Conservation (phyloP, 2,329 filamentous ascomycete genomes). For the Nothopassalora personata region DNA sequence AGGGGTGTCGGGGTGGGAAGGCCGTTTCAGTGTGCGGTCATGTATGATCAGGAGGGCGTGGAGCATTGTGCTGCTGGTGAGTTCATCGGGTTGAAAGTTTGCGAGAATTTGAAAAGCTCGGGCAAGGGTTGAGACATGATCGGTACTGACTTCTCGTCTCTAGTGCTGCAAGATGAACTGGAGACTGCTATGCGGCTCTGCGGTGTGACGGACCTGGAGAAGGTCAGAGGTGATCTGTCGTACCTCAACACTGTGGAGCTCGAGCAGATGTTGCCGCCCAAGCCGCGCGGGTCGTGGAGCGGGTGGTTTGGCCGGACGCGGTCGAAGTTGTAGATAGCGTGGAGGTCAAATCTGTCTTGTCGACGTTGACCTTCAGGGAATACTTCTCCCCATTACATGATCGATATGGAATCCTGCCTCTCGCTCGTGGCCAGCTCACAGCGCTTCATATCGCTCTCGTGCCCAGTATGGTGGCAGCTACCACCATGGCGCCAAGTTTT, state of each 20-base stretch:
- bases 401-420: no score
- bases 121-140: not conserved
- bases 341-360: no score
- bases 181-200: constrained; percentile 62
- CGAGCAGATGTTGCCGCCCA: constrained; percentile 45
- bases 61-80: constrained; percentile 52
- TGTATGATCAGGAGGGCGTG: constrained; percentile 53
- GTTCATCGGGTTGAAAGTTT: constrained; percentile 21
- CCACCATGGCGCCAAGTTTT: no score
- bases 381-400: no score
- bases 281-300: constrained; percentile 6
- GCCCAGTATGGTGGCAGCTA: no score
- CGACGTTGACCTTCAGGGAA: no score
- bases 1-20: constrained; percentile 58
- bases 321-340: constrained; percentile 14
- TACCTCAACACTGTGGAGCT: constrained; percentile 50
- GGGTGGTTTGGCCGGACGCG: constrained; percentile 18
- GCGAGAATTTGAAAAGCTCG: not conserved
- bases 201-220: constrained; percentile 56
- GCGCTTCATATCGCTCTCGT: no score
- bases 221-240: constrained; percentile 55
- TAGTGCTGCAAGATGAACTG: constrained; percentile 52
- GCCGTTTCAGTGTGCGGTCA: constrained; percentile 55
- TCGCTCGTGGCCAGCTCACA: no score
- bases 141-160: constrained; percentile 8